These are phyloP conservation scores for Daldinia sp. DNA, from an alignment of 2,329 filamentous ascomycete genomes.

Conservation along the genomic window DNA sequence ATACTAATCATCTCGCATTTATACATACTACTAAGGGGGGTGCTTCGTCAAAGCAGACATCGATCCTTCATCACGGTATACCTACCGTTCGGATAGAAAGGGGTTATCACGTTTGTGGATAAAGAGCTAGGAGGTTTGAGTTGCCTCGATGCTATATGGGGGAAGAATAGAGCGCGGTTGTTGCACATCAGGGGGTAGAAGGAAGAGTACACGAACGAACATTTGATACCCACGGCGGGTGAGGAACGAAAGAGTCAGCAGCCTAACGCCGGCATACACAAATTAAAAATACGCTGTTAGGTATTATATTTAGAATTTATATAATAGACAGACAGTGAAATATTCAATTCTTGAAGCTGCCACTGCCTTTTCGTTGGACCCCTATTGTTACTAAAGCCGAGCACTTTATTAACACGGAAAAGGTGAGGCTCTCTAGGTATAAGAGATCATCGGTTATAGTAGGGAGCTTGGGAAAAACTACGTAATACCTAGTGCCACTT, in stretches of 20 bases:
- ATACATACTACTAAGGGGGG: constrained; percentile 9
- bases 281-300: constrained; percentile 15
- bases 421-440: not conserved
- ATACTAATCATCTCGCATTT: constrained; percentile 4
- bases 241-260: constrained; percentile 12
- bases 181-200: not conserved
- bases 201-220: constrained; percentile 31
- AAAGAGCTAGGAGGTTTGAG: constrained; percentile 7
- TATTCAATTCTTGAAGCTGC: constrained; percentile 39
- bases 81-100: constrained; percentile 5
- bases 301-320: constrained; percentile 42
- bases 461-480: no score
- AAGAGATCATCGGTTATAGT: not conserved
- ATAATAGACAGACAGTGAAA: constrained; percentile 43
- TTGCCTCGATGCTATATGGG: constrained; percentile 6
- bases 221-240: constrained; percentile 39
- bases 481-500: no score
- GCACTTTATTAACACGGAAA: no score
- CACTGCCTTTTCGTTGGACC: constrained; percentile 1
- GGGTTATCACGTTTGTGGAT: constrained; percentile 16
- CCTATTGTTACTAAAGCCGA: no score
- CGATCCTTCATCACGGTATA: not conserved
- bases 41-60: constrained; percentile 12
- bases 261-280: constrained; percentile 12
- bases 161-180: constrained; percentile 4